Base-by-base conservation (phyloP, 2,329 filamentous ascomycete species). In the Aureobasidium uvarum region DNA sequence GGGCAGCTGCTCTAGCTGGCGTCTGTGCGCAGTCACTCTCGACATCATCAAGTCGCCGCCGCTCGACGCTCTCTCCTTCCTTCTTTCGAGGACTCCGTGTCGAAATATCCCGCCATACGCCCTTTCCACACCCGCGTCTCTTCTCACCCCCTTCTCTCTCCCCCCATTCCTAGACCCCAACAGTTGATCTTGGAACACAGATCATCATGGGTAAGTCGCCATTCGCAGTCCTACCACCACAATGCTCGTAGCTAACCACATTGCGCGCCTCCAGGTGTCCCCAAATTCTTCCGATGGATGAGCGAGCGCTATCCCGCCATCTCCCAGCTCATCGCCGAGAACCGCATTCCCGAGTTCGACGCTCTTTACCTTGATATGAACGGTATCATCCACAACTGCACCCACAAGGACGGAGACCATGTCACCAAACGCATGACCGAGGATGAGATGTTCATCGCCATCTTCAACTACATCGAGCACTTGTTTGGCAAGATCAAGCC, bases 391-490 rank as follows among this genome's bases (percentile, higher is more conserved):
- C 94, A 99, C 79, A 99, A 99, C 78, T 99, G 95, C 78, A 99
- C 95, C 65, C 95, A 99, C 80, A 96, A 95, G 74, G 94, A 99
- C 79, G 89, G 91, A 28, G 93, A 96, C 74, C 93, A 94, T 75
- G 87, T 92, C 4, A 92, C 91, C 1, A 96, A 96, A 74, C 92
- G 95, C 64, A 88, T 98, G 79, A 94, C 89, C 66, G 96, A 99
- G 77, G 94, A 99, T 77, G 91, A 97, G 78, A 99, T 99, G 95
- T 99, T 99, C 76, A 97, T 99, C 71, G 90, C 92, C 66, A 99
- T 99, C 73, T 99, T 99, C 86, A 98, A 98, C 80, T 99, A 99
- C 77, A 99, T 99, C 70, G 95, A 99, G 78, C 95, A 99, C 80
- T 80, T 99, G 62, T 99, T 96, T 77, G 93, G 94, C 72, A 99